Evolutionary conservation across 495 filamentous ascomycete genomes (phyloP).

Genomic region (Endocarpon pusillum): DNA sequence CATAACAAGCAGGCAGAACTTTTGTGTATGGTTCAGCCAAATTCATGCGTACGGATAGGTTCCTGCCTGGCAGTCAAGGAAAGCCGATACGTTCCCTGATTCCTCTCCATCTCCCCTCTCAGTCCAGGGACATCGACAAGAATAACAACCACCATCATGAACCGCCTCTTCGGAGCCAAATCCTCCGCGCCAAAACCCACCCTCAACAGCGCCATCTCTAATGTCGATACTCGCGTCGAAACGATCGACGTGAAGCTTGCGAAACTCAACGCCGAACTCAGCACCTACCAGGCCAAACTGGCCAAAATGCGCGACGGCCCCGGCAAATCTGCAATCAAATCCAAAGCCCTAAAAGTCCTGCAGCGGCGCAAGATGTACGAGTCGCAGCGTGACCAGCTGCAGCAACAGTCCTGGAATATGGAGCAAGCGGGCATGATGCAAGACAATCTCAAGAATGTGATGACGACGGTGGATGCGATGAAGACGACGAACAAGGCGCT

Average conservation of each 20-base stretch:
- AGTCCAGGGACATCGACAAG: too few species aligned
- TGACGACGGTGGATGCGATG: slow-evolving; percentile 96
- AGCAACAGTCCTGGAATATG: slow-evolving; percentile 97
- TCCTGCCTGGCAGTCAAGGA: too few species aligned
- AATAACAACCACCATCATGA: slow-evolving; percentile 42
- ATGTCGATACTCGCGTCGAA: slow-evolving; percentile 74
- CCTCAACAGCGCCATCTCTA: slow-evolving; percentile 68
- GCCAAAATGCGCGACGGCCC: slow-evolving; percentile 92
- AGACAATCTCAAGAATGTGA: slow-evolving; percentile 95
- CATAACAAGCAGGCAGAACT: too few species aligned
- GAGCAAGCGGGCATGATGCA: slow-evolving; percentile 98
- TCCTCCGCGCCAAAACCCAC: slow-evolving; percentile 82
- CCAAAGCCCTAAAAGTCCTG: slow-evolving; percentile 89
- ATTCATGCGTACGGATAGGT: too few species aligned
- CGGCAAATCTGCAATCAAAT: slow-evolving; percentile 79
- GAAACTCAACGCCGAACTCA: slow-evolving; percentile 78
- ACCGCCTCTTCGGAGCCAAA: slow-evolving; percentile 86
- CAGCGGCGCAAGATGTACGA: slow-evolving; percentile 97
- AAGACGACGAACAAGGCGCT: slow-evolving; percentile 90
- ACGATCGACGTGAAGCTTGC: slow-evolving; percentile 91
- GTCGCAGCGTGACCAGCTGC: slow-evolving; percentile 81
- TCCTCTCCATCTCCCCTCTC: slow-evolving; percentile 1
- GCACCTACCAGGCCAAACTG: slow-evolving; percentile 73
- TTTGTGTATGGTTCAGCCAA: too few species aligned
- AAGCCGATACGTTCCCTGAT: slow-evolving; percentile 3